Base-by-base conservation (phyloP, 2,329 filamentous ascomycete genomes). In the Penicillium aurantiogriseum region DNA sequence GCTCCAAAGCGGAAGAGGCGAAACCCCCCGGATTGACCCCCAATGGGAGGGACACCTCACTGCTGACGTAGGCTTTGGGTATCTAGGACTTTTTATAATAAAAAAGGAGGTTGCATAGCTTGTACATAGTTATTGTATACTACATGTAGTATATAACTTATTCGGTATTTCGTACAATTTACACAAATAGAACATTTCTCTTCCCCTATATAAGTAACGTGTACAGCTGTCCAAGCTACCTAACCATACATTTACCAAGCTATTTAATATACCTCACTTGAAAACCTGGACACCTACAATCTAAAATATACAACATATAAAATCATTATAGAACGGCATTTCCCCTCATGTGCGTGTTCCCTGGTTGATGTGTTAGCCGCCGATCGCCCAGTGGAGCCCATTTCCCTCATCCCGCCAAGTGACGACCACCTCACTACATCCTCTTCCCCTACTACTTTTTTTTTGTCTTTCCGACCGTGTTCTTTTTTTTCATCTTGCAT, bases 361-460 rank as follows among this genome's bases (percentile, higher is more conserved):
- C 59, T 64, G 58, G 67, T 64, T 68, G 62, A 63, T 67, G 62
- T 67, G 62, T 67, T 67, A 72, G 64, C 68, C 63, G 70, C 69
- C 60, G 70, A 73, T 73, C 71, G 68, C 63, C 56, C 67, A 66
- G 66, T 71, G 69, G 69, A 71, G 68, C 67, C 60, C 54, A 53
- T 61, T 57, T 61, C 62, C 54, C 51, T 61, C 67, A 68, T 71
- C 69, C 69, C 69, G 67, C 69, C 67, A 62, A 64, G 63, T 69
- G 67, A 68, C 67, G 63, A 67, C 67, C 66, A 65, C 62, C 63
- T 62, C 61, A 51, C 62, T 62, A 59, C 57, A 51, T 58, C 56
- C 29, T 53, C 58, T 44, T 58, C 45, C 51, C 54, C 54, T 33
- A 33, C 45, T 45, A 31, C 43, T 47, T 49, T 50, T 39, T 35